Conservation (phyloP, 345 rosid genomes). For the Raphanus sativus region DNA sequence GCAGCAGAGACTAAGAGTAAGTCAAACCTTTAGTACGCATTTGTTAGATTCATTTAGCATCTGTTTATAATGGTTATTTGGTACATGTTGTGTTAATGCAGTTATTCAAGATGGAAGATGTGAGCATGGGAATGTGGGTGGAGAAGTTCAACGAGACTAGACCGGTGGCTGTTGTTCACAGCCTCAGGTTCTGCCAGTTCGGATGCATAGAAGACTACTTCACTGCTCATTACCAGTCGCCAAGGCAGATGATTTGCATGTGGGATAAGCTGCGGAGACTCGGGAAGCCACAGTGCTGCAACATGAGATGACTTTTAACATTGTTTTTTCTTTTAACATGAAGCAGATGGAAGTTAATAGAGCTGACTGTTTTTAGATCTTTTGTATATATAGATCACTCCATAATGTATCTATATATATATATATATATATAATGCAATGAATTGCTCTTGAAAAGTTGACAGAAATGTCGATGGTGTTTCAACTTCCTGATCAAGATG, state of each 20-base stretch:
- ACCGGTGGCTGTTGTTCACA: conserved; percentile 76
- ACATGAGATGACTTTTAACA: conserved; percentile 63
- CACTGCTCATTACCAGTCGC: conserved; percentile 95
- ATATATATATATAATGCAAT: not conserved
- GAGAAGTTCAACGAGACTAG: conserved; percentile 79
- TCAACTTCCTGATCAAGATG: not conserved
- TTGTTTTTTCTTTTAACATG: not conserved
- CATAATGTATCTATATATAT: conserved; percentile 25
- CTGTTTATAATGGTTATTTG: conserved; percentile 42
- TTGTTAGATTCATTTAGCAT: conserved; percentile 23
- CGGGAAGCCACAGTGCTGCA: conserved; percentile 79
- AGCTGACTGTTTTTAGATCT: conserved; percentile 33
- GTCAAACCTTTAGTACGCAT: not conserved
- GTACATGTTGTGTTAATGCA: conserved; percentile 38
- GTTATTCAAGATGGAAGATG: conserved; percentile 99
- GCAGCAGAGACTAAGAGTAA: conserved; percentile 31
- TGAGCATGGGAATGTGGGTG: conserved; percentile 99
- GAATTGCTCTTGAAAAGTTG: conserved; percentile 20
- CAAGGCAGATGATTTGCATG: conserved; percentile 89
- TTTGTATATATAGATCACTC: conserved; percentile 28
- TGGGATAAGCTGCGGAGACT: conserved; percentile 69
- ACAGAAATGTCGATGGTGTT: no score
- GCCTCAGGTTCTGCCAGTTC: conserved; percentile 84
- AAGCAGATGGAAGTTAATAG: conserved; percentile 13
- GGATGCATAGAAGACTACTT: conserved; percentile 89